Evolutionary conservation across 106 monocot species (phyloP), one percentile per base, ranked within the genome.

Genomic region (Allium fistulosum): DNA sequence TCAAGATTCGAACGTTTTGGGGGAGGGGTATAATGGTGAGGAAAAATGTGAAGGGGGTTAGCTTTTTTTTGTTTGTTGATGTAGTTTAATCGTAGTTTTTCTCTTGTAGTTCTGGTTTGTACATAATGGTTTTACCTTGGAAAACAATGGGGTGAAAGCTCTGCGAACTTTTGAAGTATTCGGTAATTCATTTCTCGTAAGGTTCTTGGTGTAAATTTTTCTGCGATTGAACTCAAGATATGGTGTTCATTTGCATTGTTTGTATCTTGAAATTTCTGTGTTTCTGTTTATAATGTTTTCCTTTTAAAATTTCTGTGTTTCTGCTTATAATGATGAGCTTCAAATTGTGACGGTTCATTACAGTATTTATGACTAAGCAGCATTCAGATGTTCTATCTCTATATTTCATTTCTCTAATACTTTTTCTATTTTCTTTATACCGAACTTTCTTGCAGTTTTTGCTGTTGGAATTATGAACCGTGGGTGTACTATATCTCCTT

Each of bases 51-150:
- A 26, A 61, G 27, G 26, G 61, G 61, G 2, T 26, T 61, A 37
- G 13, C 27, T 61, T 61, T 61, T 1, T 61, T 3, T 45, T 9
- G 2, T 9, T 28, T 1, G 26, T 11, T 17, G 8, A 26, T 26
- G 15, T 7, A 9, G 11, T 28, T 37, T 61, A 6, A 17, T 61
- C 2, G 10, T 14, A 17, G 26, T 17, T 27, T 27, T 47, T 22
- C 7, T 28, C 48, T 65, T 65, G 17, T 65, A 7, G 64, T 65
- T 48, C 13, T 65, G 64, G 37, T 37, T 4, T 65, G 64, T 65
- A 65, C 16, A 49, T 65, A 65, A 65, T 37, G 62, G 62, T 62
- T 62, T 62, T 62, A 45, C 62, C 62, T 62, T 9, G 2, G 45
- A 61, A 1, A 22, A 45, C 12, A 16, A 10, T 49, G 46, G 46